Conservation (phyloP, 2,329 filamentous ascomycete species). For the Dendryphion nanum region DNA sequence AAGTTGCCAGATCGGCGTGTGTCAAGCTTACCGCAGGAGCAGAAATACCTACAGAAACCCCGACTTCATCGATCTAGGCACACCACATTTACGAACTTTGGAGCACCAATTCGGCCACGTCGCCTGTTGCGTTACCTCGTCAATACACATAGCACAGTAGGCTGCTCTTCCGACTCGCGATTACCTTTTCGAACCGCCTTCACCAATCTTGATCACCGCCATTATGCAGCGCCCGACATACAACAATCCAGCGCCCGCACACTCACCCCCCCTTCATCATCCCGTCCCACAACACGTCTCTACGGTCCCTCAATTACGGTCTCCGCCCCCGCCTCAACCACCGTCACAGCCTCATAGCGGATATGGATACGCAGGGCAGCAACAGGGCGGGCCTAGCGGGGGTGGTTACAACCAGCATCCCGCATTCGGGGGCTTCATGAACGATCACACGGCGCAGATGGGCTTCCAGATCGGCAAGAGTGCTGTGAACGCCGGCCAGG, state of each 20-base stretch:
- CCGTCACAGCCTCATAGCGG: slow-evolving; percentile 66
- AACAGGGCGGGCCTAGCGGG: slow-evolving; percentile 16
- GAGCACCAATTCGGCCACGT: not conserved
- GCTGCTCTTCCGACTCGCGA: no score
- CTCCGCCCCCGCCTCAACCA: slow-evolving; percentile 77
- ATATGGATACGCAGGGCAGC: slow-evolving; percentile 71
- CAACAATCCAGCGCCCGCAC: slow-evolving; percentile 65
- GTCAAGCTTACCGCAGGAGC: slow-evolving; percentile 3
- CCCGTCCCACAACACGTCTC: slow-evolving; percentile 98
- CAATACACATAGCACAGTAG: no score
- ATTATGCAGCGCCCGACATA: slow-evolving; percentile 84
- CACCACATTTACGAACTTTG: not conserved
- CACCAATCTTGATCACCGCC: not conserved
- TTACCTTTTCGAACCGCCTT: no score
- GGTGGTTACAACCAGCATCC: slow-evolving; percentile 45
- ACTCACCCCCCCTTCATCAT: slow-evolving; percentile 91
- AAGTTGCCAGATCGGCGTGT: slow-evolving; percentile 11
- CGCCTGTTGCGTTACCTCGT: no score
- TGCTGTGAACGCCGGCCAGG: slow-evolving; percentile 85
- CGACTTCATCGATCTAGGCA: not conserved
- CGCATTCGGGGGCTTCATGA: slow-evolving; percentile 89
- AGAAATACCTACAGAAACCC: slow-evolving; percentile 3
- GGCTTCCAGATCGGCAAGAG: slow-evolving; percentile 92
- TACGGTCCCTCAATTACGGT: slow-evolving; percentile 93
- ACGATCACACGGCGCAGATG: slow-evolving; percentile 91